phyloP scores from a whole-genome alignment of 2,329 filamentous ascomycete species.

The Calonectria henricotiae region DNA sequence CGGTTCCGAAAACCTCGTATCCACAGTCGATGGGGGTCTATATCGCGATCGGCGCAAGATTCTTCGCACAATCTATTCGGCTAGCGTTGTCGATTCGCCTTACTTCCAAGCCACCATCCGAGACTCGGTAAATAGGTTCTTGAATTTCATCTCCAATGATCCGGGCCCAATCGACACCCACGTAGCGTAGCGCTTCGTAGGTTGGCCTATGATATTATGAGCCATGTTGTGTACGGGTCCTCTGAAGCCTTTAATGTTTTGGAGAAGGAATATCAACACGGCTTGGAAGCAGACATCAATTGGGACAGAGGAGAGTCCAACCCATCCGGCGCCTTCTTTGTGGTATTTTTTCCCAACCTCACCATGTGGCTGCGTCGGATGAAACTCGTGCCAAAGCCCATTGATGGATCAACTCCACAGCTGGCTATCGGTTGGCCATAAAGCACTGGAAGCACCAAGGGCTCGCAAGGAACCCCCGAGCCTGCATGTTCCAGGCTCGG shows the following conservation, averaged over 20 bases:
- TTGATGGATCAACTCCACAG: not conserved
- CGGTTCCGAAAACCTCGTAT: conserved; percentile 10
- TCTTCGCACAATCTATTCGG: not conserved
- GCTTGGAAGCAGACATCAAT: conserved; percentile 14
- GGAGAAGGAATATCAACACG: conserved; percentile 8
- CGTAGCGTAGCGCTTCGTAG: not conserved
- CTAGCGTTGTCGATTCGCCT: conserved; percentile 12
- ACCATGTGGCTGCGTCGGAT: conserved; percentile 4
- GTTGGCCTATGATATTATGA: conserved; percentile 14
- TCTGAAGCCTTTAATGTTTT: not conserved
- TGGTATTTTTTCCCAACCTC: not conserved
- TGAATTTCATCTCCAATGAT: not conserved
- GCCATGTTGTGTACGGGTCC: conserved; percentile 11
- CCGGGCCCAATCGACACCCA: not conserved
- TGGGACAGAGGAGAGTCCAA: not conserved
- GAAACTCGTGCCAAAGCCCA: not conserved
- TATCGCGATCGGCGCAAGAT: conserved; percentile 6
- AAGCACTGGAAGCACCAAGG: conserved; percentile 1
- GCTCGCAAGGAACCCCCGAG: too few species aligned
- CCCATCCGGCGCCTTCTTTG: not conserved
- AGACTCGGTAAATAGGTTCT: not conserved
- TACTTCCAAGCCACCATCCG: not conserved
- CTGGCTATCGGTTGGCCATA: not conserved
- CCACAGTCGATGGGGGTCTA: not conserved
- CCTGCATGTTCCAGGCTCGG: not conserved